A percentile compares a stretch with the other conserved stretches of the same genome.
These are phyloP conservation scores for Aristolochia californica DNA, from an alignment of 164 flowering plant genomes.

Conservation along the genomic window DNA sequence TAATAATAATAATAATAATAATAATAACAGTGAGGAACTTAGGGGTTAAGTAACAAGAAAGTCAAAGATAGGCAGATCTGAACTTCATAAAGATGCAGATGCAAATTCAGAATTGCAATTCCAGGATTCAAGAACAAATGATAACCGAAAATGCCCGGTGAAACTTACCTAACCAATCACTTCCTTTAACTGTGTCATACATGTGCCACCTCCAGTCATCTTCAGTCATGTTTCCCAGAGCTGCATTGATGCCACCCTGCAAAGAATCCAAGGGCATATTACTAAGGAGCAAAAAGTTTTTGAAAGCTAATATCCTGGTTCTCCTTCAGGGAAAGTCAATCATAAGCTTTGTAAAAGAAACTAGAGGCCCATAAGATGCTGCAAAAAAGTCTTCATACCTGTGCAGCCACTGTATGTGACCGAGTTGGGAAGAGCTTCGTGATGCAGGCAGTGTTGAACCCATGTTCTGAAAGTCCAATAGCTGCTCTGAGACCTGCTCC, in stretches of 20 bases:
- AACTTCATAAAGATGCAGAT: too few relatives aligned
- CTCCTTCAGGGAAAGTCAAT: too few relatives aligned
- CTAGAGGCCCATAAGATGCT: too few relatives aligned
- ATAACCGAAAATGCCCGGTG: too few relatives aligned
- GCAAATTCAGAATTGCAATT: too few relatives aligned
- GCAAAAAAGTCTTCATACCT: conserved; percentile 25
- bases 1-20: too few relatives aligned
- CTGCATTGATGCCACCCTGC: conserved; percentile 99
- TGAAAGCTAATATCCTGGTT: too few relatives aligned
- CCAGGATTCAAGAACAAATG: too few relatives aligned
- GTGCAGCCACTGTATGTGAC: conserved; percentile 93
- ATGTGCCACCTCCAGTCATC: conserved; percentile 99
- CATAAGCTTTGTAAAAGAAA: too few relatives aligned
- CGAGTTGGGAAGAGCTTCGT: conserved; percentile 93
- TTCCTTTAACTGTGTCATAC: conserved; percentile 99
- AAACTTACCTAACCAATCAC: conserved; percentile 58
- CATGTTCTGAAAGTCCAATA: conserved; percentile 88
- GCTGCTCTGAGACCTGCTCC: conserved; percentile 97
- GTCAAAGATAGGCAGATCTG: too few relatives aligned
- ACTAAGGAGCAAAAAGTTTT: conserved; percentile 3
- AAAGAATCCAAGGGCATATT: conserved; percentile 5
- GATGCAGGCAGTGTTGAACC: conserved; percentile 89
- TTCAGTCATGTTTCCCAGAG: conserved; percentile 92
- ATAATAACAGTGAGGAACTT: too few relatives aligned
- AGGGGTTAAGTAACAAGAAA: too few relatives aligned